Evolutionary conservation across 495 filamentous ascomycete species (phyloP).

Genomic region (Aspergillus leporis): DNA sequence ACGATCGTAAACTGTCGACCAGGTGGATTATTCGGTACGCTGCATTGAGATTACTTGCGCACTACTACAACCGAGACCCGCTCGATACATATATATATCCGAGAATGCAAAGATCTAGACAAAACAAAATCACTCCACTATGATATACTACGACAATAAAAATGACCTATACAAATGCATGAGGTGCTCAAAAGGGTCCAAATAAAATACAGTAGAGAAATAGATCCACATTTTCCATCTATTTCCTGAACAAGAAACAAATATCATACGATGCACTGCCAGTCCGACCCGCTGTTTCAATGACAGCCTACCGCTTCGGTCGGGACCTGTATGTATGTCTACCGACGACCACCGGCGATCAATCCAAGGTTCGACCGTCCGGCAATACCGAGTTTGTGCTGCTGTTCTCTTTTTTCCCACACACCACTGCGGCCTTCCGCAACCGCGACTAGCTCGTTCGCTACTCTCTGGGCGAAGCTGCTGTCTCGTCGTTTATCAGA

Average conservation of each 20-base stretch:
- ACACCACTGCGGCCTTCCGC: conserved; percentile 81
- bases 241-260: not conserved
- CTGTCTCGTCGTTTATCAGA: conserved; percentile 68
- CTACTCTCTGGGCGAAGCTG: conserved; percentile 74
- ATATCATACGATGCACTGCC: too few species aligned
- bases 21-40: too few species aligned
- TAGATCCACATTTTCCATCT: not conserved
- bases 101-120: too few species aligned
- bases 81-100: not conserved
- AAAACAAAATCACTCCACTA: too few species aligned
- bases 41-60: too few species aligned
- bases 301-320: not conserved
- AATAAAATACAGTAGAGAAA: conserved; percentile 1
- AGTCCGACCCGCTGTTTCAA: not conserved
- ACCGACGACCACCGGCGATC: conserved; percentile 14
- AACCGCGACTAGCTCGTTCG: conserved; percentile 82
- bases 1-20: not conserved
- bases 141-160: not conserved
- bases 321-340: not conserved
- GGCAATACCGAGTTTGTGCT: conserved; percentile 74
- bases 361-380: conserved; percentile 68
- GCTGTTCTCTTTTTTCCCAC: conserved; percentile 73
- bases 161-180: not conserved
- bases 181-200: not conserved
- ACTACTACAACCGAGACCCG: not conserved